Evolutionary conservation across 257 asterid species (phyloP), one percentile per base, ranked within the genome.

Genomic region (Ilex aquifolium): DNA sequence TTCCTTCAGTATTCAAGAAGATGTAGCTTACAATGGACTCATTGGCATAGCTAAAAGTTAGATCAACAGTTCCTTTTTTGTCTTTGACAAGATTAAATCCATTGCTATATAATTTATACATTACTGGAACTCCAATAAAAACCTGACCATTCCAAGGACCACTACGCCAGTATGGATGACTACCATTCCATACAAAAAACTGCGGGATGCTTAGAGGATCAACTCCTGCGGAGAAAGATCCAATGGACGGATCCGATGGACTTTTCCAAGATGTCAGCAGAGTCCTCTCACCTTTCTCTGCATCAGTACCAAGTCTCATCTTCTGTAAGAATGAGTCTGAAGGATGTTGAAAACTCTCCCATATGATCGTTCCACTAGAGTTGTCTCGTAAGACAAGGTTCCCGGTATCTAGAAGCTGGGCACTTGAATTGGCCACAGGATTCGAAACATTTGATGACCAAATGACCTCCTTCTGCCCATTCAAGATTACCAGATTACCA

Each of bases 91-190:
- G 16, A 36, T 60, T 31, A 7, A 68, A 51, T 0, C 75, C 70
- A 48, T 65, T 64, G 3, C 27, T 57, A 32, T 68, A 72, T 17
- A 17, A 17, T 21, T 21, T 4, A 36, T 36, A 36, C 42, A 36
- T 36, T 36, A 4, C 42, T 36, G 42, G 42, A 36, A 36, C 42
- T 4, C 8, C 79, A 13, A 59, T 61, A 15, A 74, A 77, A 13
- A 21, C 6, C 51, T 62, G 60, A 7, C 74, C 72, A 31, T 64
- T 61, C 82, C 79, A 77, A 2, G 72, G 77, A 58, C 79, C 95
- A 39, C 82, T 81, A 31, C 90, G 77, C 88, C 86, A 81, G 57
- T 49, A 12, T 21, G 63, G 67, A 2, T 56, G 48, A n/a, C 63
- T 73, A 32, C 75, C 58, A 2, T 74, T 56, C 87, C 85, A 66